A percentile compares a stretch with the other conserved stretches of the same genome.
These are phyloP conservation scores for Cystofilobasidium macerans DNA, from an alignment of 768 basidiomycete species.

Conservation along the genomic window DNA sequence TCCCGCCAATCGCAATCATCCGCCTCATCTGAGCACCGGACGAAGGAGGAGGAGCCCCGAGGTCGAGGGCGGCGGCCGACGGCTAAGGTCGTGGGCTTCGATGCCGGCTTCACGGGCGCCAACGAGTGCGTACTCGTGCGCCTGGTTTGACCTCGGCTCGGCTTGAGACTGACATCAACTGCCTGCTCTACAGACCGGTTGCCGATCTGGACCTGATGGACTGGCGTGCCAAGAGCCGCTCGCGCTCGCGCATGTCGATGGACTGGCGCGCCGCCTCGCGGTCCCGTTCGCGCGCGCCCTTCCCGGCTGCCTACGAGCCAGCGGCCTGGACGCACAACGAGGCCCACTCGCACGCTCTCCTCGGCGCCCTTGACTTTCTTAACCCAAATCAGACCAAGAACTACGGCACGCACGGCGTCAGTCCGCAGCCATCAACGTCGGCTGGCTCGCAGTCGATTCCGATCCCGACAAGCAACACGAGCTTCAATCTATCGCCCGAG, in stretches of 20 bases:
- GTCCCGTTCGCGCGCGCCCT: slow-evolving; percentile 49
- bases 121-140: slow-evolving; percentile 43
- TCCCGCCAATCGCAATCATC: neutral
- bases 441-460: slow-evolving; percentile 23
- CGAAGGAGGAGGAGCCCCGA: slow-evolving; percentile 31
- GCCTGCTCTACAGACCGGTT: neutral
- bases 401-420: neutral
- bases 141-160: slow-evolving; percentile 9
- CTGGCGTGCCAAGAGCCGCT: slow-evolving; percentile 57
- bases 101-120: slow-evolving; percentile 30
- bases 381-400: slow-evolving; percentile 19
- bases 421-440: slow-evolving; percentile 6
- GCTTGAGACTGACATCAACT: neutral
- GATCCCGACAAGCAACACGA: slow-evolving; percentile 11
- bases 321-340: slow-evolving; percentile 44
- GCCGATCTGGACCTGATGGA: slow-evolving; percentile 54
- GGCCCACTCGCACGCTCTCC: slow-evolving; percentile 38
- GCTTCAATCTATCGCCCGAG: slow-evolving; percentile 10
- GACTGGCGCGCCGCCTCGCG: slow-evolving; percentile 57
- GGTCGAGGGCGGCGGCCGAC: slow-evolving; percentile 34
- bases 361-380: slow-evolving; percentile 29
- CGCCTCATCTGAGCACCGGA: neutral
- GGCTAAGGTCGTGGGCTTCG: slow-evolving; percentile 36
- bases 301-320: slow-evolving; percentile 43
- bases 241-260: slow-evolving; percentile 45